Evolutionary conservation across 257 asterid genomes (phyloP).

Genomic region (Solanum rostratum): DNA sequence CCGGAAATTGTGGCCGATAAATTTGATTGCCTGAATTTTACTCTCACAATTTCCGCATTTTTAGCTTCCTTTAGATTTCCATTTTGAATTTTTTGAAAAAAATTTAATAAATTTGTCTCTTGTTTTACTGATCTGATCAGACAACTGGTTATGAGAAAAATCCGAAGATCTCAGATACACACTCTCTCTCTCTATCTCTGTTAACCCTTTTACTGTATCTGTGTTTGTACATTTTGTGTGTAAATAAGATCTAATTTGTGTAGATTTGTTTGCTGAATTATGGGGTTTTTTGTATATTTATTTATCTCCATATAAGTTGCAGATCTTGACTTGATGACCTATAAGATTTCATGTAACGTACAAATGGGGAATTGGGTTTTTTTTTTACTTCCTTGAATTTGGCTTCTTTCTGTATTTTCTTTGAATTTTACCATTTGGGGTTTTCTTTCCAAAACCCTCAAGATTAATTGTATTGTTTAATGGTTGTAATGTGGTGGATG

Average conservation of each 20-base stretch:
- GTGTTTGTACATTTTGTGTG: background rate
- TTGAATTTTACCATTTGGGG: conserved; percentile 9
- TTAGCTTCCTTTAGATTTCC: background rate
- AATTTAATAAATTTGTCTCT: background rate
- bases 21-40: conserved; percentile 16
- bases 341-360: conserved; percentile 21
- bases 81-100: conserved; percentile 17
- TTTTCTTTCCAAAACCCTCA: conserved; percentile 1
- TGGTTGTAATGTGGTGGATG: conserved; percentile 5
- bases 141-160: conserved; percentile 46
- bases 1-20: conserved; percentile 52
- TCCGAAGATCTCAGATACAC: conserved; percentile 39
- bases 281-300: conserved; percentile 3
- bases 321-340: conserved; percentile 21
- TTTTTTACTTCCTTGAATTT: background rate
- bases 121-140: conserved; percentile 24
- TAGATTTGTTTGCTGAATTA: conserved; percentile 14
- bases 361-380: conserved; percentile 13
- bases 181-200: background rate
- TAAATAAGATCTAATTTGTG: background rate
- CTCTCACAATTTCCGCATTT: conserved; percentile 10
- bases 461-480: conserved; percentile 34
- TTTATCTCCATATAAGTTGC: conserved; percentile 25
- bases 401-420: conserved; percentile 1
- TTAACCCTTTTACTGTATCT: background rate